A percentile compares a stretch with the other conserved stretches of the same genome.
Evolutionary conservation across 1,284 basidiomycete species (phyloP).

Genomic region (Papiliotrema fonsecae): DNA sequence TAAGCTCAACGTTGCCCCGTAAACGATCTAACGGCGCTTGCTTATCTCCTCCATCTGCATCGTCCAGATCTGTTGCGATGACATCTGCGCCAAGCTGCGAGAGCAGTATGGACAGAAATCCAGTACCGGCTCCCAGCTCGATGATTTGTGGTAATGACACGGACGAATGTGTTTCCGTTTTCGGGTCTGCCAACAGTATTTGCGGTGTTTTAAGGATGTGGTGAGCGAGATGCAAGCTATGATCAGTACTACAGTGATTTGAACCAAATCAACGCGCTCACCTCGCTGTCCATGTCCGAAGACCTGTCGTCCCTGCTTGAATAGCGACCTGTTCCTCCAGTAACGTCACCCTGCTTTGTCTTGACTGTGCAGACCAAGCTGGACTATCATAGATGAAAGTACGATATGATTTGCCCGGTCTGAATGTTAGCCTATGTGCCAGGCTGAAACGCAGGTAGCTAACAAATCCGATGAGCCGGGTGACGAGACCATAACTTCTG

Average conservation of each 20-base stretch:
- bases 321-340: constrained; percentile 47
- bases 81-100: constrained; percentile 29
- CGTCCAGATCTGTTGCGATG: constrained; percentile 36
- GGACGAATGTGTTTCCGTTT: background rate
- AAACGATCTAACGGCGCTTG: constrained; percentile 34
- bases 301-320: constrained; percentile 46
- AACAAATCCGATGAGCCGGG: constrained; percentile 5
- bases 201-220: constrained; percentile 26
- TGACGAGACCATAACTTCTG: constrained; percentile 27
- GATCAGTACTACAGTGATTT: background rate
- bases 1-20: constrained; percentile 32
- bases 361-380: background rate
- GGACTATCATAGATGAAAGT: constrained; percentile 42
- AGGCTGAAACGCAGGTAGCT: background rate
- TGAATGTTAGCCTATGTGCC: constrained; percentile 9
- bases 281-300: constrained; percentile 46
- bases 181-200: constrained; percentile 3
- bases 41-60: constrained; percentile 6
- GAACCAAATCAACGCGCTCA: background rate
- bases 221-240: constrained; percentile 33
- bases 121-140: constrained; percentile 47
- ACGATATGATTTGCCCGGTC: constrained; percentile 41
- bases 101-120: constrained; percentile 42
- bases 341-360: constrained; percentile 34
- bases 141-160: constrained; percentile 16